These are phyloP conservation scores for Barbarea vulgaris DNA, from an alignment of 345 rosid species.

Conservation along the genomic window DNA sequence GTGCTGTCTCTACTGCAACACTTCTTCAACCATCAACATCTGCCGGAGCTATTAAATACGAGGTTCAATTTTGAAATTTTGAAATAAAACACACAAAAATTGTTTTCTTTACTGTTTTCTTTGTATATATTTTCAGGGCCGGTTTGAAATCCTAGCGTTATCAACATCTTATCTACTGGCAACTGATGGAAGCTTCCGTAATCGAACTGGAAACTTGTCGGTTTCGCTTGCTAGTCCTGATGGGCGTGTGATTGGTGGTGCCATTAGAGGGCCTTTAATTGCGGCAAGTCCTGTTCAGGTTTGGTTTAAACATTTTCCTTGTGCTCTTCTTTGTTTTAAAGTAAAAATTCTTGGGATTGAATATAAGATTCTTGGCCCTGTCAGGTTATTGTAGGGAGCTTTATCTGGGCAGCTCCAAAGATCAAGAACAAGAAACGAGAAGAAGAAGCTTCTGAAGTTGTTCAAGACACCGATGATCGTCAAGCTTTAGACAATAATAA, in stretches of 20 bases:
- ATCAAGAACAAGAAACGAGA: conserved; percentile 63
- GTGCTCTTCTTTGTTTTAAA: not conserved
- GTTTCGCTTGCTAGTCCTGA: conserved; percentile 93
- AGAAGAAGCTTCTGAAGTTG: conserved; percentile 52
- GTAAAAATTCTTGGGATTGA: not conserved
- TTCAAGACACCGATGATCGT: conserved; percentile 46
- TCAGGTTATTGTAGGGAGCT: conserved; percentile 96
- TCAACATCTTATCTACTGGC: conserved; percentile 73
- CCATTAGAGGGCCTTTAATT: conserved; percentile 85
- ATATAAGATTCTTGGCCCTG: conserved; percentile 3
- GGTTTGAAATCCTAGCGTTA: conserved; percentile 81
- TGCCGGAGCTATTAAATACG: conserved; percentile 79
- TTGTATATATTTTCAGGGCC: conserved; percentile 60
- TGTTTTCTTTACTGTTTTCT: conserved; percentile 2
- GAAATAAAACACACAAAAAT: not conserved
- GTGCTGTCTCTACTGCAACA: conserved; percentile 86
- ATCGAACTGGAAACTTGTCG: conserved; percentile 74
- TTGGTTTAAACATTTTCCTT: conserved; percentile 1
- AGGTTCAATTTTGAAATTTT: conserved; percentile 48
- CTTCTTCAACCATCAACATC: conserved; percentile 80
- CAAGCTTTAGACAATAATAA: conserved; percentile 49
- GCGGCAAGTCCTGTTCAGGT: conserved; percentile 95
- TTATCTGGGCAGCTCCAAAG: conserved; percentile 78
- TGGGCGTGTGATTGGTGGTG: conserved; percentile 95
- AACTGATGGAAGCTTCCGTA: conserved; percentile 49